Percentiles rank a stretch among this genome's conserved stretches.
Conservation (phyloP, 805 yeast genomes). For the Wickerhamomyces strasburgensis region DNA sequence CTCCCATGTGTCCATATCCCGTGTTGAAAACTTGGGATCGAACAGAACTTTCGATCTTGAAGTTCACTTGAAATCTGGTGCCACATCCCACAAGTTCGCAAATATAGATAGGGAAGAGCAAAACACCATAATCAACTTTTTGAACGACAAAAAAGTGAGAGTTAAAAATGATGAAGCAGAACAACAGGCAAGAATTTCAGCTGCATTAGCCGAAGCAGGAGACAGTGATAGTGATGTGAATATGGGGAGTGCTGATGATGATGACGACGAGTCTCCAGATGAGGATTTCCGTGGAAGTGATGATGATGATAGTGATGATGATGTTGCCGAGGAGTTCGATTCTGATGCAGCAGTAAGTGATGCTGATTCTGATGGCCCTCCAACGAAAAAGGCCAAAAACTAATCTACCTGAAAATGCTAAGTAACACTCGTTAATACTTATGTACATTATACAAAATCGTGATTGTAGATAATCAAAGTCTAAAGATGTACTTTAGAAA, state of each 20-base stretch:
- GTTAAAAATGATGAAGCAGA: slow-evolving; percentile 88
- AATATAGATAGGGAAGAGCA: slow-evolving; percentile 90
- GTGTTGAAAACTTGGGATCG: slow-evolving; percentile 69
- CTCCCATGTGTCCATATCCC: slow-evolving; percentile 70
- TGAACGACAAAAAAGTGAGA: slow-evolving; percentile 69
- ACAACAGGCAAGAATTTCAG: slow-evolving; percentile 74
- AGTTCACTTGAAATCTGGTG: slow-evolving; percentile 59
- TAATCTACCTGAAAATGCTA: too few species aligned
- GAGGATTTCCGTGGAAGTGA: slow-evolving; percentile 66
- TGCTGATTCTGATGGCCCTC: slow-evolving; percentile 28
- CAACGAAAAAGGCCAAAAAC: slow-evolving; percentile 33
- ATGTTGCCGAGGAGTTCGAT: slow-evolving; percentile 26
- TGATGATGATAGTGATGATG: slow-evolving; percentile 59
- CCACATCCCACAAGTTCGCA: slow-evolving; percentile 73
- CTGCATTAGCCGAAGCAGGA: slow-evolving; percentile 60
- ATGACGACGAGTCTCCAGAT: slow-evolving; percentile 74
- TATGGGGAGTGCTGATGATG: slow-evolving; percentile 77
- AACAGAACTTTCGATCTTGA: slow-evolving; percentile 93
- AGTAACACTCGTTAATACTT: too few species aligned
- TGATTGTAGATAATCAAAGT: too few species aligned
- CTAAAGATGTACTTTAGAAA: background rate
- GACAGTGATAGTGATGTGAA: slow-evolving; percentile 42
- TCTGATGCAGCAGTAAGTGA: slow-evolving; percentile 20
- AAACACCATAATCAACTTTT: slow-evolving; percentile 65
- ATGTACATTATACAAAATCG: too few species aligned